Evolutionary conservation across 495 filamentous ascomycete genomes (phyloP), one percentile per base, ranked within the genome.

Genomic region (Lasiosphaeris hirsuta): DNA sequence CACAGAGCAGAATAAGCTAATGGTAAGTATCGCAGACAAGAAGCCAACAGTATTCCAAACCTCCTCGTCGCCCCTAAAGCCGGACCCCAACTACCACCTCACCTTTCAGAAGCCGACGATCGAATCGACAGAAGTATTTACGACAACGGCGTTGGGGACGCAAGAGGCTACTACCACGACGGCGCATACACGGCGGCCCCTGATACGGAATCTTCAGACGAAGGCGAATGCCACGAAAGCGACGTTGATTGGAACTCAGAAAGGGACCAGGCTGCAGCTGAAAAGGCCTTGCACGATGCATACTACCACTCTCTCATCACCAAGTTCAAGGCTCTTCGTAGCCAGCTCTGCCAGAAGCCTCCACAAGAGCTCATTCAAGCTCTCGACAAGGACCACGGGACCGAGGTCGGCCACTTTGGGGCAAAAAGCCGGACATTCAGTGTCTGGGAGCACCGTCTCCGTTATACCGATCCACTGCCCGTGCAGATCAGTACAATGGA

Each of bases 401-500:
- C 79, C 36, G 73, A 76, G 46, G 75, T 86, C 5, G 79, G 77
- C 1, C 63, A 68, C 6, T 73, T 76, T 62, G 80, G 65, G 38
- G 71, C 58, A 46, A 59, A 48, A 59, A 76, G 56, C 55, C 71
- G 56, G 70, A 78, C 68, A 51, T 80, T 73, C 79, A 75, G 80
- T 62, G 75, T 54, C 64, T 83, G 61, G 76, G 81, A 23, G 42
- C 85, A 54, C 55, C 81, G 60, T 48, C 74, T 70, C 70, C 69
- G 73, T 37, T 63, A 66, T 30, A 77, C 82, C 6, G 81, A 86
- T 47, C 90, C 90, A 7, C 70, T 79, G 13, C 86, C 87, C 10
- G 82, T 76, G 0, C 89, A 91, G 63, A 63, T 93, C 14, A 86
- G 84, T 0, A 78, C 79, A 15, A 86, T 93, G 84, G 79, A 87